Evolutionary conservation across 2,329 filamentous ascomycete species (phyloP).

Genomic region (Cercospora sp.): DNA sequence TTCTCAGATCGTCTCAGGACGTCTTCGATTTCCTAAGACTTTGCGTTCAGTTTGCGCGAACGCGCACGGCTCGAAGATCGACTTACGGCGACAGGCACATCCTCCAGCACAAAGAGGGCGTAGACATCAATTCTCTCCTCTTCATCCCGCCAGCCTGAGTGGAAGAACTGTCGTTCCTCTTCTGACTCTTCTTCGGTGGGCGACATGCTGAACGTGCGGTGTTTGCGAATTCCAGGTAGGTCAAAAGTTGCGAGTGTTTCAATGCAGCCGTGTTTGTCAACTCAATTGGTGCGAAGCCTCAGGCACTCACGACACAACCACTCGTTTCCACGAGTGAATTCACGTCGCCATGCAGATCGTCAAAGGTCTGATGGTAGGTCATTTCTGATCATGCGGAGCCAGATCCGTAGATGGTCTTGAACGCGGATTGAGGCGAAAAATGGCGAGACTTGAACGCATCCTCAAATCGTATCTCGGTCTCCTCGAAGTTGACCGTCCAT

Average conservation of each 20-base stretch:
- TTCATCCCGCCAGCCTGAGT: not conserved
- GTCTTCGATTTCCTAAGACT: not conserved
- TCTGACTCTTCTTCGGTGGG: too few species aligned
- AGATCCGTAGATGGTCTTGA: slow-evolving; percentile 39
- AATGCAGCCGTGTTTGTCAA: too few species aligned
- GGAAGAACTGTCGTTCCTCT: too few species aligned
- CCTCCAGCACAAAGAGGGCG: not conserved
- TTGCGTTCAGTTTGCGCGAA: not conserved
- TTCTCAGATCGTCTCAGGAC: not conserved
- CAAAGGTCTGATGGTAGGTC: slow-evolving; percentile 44
- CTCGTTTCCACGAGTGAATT: too few species aligned
- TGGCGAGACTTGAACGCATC: too few species aligned
- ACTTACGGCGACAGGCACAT: not conserved
- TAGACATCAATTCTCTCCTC: not conserved
- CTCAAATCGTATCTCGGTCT: too few species aligned
- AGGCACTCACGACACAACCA: too few species aligned
- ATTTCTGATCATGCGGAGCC: slow-evolving; percentile 46
- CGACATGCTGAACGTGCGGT: too few species aligned
- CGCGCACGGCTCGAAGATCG: not conserved
- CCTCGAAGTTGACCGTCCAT: too few species aligned
- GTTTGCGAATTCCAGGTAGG: too few species aligned
- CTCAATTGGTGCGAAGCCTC: too few species aligned
- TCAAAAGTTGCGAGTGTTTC: too few species aligned
- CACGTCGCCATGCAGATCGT: slow-evolving; percentile 32
- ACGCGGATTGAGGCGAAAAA: slow-evolving; percentile 28